Percentiles rank a stretch among this genome's conserved stretches.
Conservation (phyloP, 78 protist species). For the Planoprotostelium fungivorum region DNA sequence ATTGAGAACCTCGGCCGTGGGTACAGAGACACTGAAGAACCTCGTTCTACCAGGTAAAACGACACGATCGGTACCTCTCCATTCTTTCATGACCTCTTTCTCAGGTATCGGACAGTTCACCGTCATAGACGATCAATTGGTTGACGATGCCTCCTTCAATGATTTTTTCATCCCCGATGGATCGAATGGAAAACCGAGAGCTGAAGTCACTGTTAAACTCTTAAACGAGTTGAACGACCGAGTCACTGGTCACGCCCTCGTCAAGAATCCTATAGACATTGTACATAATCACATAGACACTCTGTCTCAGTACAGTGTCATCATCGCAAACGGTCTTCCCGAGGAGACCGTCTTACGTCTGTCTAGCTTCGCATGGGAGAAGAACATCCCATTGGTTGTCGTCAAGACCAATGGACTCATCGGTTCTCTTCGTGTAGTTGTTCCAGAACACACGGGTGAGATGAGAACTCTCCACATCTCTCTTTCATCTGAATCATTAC, state of each 20-base stretch:
- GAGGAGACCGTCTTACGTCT: slow-evolving; percentile 21
- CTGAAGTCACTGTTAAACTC: slow-evolving; percentile 44
- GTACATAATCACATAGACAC: slow-evolving; percentile 32
- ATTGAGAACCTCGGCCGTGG: slow-evolving; percentile 79
- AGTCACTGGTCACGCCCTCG: slow-evolving; percentile 38
- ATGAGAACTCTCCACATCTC: neutral
- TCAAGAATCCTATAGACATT: slow-evolving; percentile 38
- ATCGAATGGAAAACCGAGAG: slow-evolving; percentile 69
- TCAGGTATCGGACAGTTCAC: slow-evolving; percentile 76
- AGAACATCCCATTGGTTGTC: slow-evolving; percentile 45
- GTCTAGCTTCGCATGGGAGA: slow-evolving; percentile 8
- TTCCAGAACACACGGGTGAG: slow-evolving; percentile 63
- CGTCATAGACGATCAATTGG: slow-evolving; percentile 65
- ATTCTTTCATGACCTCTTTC: neutral
- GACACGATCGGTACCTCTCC: neutral
- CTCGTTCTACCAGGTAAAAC: slow-evolving; percentile 83
- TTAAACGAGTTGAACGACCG: slow-evolving; percentile 79
- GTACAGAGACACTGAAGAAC: slow-evolving; percentile 89
- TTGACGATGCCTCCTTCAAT: slow-evolving; percentile 64
- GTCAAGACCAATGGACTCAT: slow-evolving; percentile 70
- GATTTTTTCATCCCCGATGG: slow-evolving; percentile 74
- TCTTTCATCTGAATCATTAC: neutral
- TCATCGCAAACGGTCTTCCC: slow-evolving; percentile 70
- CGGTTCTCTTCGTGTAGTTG: slow-evolving; percentile 69
- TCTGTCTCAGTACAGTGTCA: slow-evolving; percentile 50